Conservation (phyloP, 768 basidiomycete genomes). For the Lactarius psammicola region DNA sequence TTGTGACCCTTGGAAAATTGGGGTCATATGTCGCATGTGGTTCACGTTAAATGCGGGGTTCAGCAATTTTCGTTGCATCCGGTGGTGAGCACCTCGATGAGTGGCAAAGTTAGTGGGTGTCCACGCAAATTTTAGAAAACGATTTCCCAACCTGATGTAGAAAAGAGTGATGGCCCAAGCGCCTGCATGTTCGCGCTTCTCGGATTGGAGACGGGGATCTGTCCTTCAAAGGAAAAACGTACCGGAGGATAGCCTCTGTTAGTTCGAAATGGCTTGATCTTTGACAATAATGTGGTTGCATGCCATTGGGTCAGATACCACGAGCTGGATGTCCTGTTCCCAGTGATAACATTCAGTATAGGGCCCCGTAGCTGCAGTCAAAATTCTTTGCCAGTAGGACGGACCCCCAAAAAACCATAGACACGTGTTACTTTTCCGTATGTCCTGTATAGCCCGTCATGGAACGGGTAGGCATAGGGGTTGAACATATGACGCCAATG, state of each 20-base stretch:
- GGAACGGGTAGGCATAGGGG: not conserved
- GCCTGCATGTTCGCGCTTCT: not conserved
- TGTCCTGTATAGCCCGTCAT: not conserved
- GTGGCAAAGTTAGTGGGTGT: not conserved
- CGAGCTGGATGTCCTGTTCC: slow-evolving; percentile 2
- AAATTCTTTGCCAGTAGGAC: not conserved
- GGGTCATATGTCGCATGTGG: slow-evolving; percentile 30
- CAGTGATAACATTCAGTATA: not conserved
- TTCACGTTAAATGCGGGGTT: slow-evolving; percentile 29
- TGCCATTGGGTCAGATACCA: slow-evolving; percentile 13
- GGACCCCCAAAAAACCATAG: slow-evolving; percentile 6
- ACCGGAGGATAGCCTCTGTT: not conserved
- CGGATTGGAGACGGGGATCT: not conserved
- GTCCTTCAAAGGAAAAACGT: not conserved
- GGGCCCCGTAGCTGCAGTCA: not conserved
- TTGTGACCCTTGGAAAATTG: slow-evolving; percentile 27
- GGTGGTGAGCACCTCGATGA: slow-evolving; percentile 5
- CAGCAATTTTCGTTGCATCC: slow-evolving; percentile 14
- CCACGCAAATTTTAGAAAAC: not conserved
- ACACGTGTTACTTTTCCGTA: slow-evolving; percentile 4
- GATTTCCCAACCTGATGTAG: not conserved
- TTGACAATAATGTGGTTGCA: slow-evolving; percentile 11
- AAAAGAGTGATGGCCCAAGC: slow-evolving; percentile 2
- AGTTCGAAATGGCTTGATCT: slow-evolving; percentile 2
- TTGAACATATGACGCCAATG: not conserved